A percentile compares a stretch with the other conserved stretches of the same genome.
Evolutionary conservation across 1,284 basidiomycete species (phyloP).

Genomic region (Singerocomus inundabilis): DNA sequence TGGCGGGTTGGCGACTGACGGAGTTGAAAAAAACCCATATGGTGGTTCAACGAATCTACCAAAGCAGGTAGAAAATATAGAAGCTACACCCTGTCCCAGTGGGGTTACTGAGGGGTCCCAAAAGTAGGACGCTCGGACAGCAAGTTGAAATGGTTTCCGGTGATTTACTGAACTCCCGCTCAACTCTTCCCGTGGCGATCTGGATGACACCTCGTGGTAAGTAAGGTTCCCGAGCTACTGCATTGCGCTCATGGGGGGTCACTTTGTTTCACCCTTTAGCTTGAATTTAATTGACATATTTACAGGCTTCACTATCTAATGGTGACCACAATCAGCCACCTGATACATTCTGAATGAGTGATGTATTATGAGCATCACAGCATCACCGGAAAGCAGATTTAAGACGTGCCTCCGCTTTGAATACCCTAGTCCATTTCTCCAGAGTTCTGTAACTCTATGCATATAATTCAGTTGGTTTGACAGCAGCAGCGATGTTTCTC

Average conservation of each 20-base stretch:
- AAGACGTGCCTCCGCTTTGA: background rate
- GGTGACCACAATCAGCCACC: background rate
- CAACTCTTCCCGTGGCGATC: too few species aligned
- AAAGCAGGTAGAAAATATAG: background rate
- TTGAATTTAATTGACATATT: background rate
- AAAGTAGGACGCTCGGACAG: background rate
- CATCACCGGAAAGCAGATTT: background rate
- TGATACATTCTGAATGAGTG: background rate
- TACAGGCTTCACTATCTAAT: background rate
- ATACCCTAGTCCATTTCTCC: background rate
- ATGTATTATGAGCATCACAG: background rate
- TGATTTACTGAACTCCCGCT: background rate
- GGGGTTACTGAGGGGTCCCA: constrained; percentile 3
- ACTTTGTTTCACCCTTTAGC: background rate
- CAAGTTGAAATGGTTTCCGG: background rate
- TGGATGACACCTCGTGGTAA: background rate
- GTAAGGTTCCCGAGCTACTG: background rate
- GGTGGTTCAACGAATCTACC: background rate
- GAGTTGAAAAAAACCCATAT: background rate
- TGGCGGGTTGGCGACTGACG: background rate
- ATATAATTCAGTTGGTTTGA: background rate
- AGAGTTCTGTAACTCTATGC: too few species aligned
- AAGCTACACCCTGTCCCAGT: background rate
- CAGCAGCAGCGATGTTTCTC: too few species aligned
- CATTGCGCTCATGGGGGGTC: background rate